Base-by-base conservation (phyloP, 768 basidiomycete genomes). In the Tephrocybe sp. region DNA sequence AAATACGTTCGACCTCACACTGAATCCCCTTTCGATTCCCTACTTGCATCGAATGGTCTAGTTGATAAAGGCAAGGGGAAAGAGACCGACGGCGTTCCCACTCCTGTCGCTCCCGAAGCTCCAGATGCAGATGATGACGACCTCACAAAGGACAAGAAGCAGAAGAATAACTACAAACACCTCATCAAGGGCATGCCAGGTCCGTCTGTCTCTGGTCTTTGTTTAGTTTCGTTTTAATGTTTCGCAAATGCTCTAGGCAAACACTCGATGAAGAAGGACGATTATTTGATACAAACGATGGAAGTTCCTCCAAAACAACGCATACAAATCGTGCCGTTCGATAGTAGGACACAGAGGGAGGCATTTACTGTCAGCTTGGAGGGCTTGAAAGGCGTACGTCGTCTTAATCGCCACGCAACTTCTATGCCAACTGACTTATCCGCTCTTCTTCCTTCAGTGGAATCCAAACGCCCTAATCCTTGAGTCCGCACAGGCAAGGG, bases 191-290 rank as follows among this genome's bases (percentile, higher is more conserved):
- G 78, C 51, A 72, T 86, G 40, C 87, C 87, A 55, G 88, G 84
- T 85, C 65, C 59, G 82, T 72, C 32, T 45, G 47, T 42, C 42
- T 34, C 23, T 41, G 40, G 40, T 17, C 35, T 10, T 12, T 44
- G 52, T 38, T 39, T 23, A 19, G 14, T 45, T 44, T 53, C 45
- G 43, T 50, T 45, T 55, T 30, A 55, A 26, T 46, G 16, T 43
- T 51, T 49, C 49, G 42, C 44, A 36, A 50, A 50, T 38, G 32
- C 48, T 23, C 57, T 26, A 85, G 85, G 88, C 52, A 90, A 89
- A 65, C 88, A 90, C 56, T 86, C 87, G 23, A 74, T 80, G 75
- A 89, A 87, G 72, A 91, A 85, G 65, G 88, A 91, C 59, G 82
- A 85, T 52, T 88, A 81, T 65, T 67, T 91, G 44, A 75, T 74